These are phyloP conservation scores for Mycena rebaudengoi DNA, from an alignment of 768 basidiomycete genomes.

Conservation along the genomic window DNA sequence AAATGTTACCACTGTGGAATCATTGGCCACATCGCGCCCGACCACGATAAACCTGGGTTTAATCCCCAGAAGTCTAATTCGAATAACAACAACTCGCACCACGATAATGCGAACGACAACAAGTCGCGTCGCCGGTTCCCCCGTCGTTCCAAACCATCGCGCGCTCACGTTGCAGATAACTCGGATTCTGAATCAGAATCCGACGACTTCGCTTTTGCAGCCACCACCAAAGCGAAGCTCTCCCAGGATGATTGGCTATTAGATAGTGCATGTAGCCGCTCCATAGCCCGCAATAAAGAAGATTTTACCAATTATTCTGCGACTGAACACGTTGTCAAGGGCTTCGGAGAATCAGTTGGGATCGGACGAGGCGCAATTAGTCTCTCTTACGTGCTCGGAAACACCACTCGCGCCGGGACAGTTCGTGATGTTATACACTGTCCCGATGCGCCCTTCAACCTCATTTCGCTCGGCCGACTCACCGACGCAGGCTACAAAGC, in stretches of 20 bases:
- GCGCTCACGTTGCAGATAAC: not conserved
- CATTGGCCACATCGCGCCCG: not conserved
- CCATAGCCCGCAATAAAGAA: constrained; percentile 12
- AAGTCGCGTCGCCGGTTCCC: constrained; percentile 5
- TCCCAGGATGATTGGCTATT: constrained; percentile 2
- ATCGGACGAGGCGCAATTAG: not conserved
- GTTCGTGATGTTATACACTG: not conserved
- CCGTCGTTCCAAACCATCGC: not conserved
- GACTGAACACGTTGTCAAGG: not conserved
- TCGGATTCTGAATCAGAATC: not conserved
- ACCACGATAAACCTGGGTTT: constrained; percentile 1
- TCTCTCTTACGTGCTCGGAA: not conserved
- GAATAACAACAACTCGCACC: not conserved
- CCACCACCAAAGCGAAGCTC: not conserved
- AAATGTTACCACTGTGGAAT: not conserved
- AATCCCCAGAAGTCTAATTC: not conserved
- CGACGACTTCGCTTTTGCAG: not conserved
- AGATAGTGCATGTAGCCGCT: constrained; percentile 8
- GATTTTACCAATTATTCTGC: not conserved
- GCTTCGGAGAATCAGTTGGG: not conserved
- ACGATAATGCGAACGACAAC: not conserved
- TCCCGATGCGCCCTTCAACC: constrained; percentile 13
- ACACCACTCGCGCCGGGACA: not conserved
- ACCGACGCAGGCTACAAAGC: constrained; percentile 18
- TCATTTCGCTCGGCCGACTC: not conserved